Evolutionary conservation across 495 filamentous ascomycete species (phyloP).

Genomic region (Wilcoxina mikolae): DNA sequence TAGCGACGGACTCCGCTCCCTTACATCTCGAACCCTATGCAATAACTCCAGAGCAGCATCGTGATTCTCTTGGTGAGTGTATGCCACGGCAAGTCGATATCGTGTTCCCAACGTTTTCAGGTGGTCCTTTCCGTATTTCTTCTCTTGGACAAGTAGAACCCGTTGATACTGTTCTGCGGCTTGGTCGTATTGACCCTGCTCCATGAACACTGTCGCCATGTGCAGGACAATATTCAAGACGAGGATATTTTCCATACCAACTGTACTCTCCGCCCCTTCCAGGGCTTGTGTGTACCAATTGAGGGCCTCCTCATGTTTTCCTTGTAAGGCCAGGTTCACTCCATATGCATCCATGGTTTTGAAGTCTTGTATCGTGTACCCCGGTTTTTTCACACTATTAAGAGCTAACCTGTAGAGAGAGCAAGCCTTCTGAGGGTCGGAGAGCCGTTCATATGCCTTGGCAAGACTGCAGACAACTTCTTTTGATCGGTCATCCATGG

Average conservation of each 20-base stretch:
- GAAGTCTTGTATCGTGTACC: not conserved
- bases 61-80: constrained; percentile 3
- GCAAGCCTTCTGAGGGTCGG: not conserved
- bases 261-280: not conserved
- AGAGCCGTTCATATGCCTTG: not conserved
- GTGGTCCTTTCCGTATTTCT: not conserved
- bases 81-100: constrained; percentile 6
- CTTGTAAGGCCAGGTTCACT: not conserved
- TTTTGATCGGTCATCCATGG: not conserved
- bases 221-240: constrained; percentile 1
- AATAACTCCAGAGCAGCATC: not conserved
- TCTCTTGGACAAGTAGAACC: not conserved
- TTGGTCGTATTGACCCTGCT: not conserved
- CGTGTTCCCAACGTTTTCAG: not conserved
- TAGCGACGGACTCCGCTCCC: not conserved
- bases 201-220: not conserved
- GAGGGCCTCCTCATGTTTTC: not conserved
- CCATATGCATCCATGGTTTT: constrained; percentile 2
- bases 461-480: not conserved
- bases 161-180: not conserved
- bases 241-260: not conserved
- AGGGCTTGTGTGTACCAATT: constrained; percentile 6
- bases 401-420: not conserved
- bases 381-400: not conserved
- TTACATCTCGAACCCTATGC: not conserved